Evolutionary conservation across 2,329 filamentous ascomycete genomes (phyloP), one percentile per base, ranked within the genome.

Genomic region (Exophiala aquamarina): DNA sequence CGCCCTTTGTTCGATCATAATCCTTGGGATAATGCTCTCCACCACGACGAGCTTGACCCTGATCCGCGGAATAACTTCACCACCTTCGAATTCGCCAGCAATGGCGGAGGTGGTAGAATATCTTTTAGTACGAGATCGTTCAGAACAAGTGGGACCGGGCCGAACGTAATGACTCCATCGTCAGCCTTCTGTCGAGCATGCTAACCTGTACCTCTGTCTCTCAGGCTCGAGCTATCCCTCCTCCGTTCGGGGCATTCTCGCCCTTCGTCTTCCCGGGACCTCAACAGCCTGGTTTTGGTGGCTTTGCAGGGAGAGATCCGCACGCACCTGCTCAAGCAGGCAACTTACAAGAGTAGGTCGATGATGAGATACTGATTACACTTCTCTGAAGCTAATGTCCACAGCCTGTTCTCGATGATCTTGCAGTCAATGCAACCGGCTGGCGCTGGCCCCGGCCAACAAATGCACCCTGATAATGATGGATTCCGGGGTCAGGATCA

Each of bases 21-120:
- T 47, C 74, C 76, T 3, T 79, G 73, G 71, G 53, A 45, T 9
- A 59, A 68, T 42, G 66, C 66, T 26, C 72, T 74, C 29, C 73
- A 77, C 46, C 69, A 74, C 14, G 72, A 77, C 17, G 72, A 78
- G 55, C 59, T 17, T n/a, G 14, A 18, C 10, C 35, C 35, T 7
- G 35, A 37, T 20, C 35, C 35, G 11, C 41, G 39, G 9, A 29
- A 44, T 57, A 65, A 54, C 23, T 54, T 59, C 13, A 56, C 49
- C 19, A 55, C 50, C 9, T 54, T 55, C 18, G 50, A 59, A 15
- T 59, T 59, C 32, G 55, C 57, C 19, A 47, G 43, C 36, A 49
- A 45, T 37, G 48, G 49, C 28, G 49, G 50, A 15, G 37, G 44
- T 40, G 56, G 54, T 11, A 57, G 52, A 34, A 48, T 60, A 31